phyloP scores from a whole-genome alignment of 805 yeast species.

The Saccharomycopsis babjevae region DNA sequence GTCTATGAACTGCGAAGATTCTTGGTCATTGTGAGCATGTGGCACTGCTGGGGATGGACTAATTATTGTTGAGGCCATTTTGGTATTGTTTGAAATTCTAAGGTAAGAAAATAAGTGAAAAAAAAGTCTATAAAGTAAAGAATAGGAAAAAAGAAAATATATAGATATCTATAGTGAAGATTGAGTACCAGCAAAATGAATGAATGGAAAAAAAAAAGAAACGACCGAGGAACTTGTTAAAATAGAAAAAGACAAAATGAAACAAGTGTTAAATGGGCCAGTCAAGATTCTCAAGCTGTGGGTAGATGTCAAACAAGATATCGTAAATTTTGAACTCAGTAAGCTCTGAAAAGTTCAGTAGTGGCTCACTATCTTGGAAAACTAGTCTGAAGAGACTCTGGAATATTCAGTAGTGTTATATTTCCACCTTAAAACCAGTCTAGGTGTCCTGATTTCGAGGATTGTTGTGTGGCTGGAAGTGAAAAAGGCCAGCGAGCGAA shows the following conservation, averaged over 20 bases:
- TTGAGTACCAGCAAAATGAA: not conserved
- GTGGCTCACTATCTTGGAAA: not conserved
- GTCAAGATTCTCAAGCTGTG: no score
- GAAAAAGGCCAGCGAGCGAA: no score
- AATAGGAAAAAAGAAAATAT: not conserved
- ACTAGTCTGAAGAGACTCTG: no score
- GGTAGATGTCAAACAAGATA: not conserved
- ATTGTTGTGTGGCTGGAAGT: no score
- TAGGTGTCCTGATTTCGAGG: no score
- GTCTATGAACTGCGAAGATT: not conserved
- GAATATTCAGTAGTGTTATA: no score
- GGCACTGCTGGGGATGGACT: not conserved
- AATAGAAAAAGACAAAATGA: not conserved
- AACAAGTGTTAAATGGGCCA: no score
- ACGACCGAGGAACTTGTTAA: not conserved
- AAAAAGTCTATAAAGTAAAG: not conserved
- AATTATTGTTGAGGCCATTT: not conserved
- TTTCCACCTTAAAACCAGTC: no score
- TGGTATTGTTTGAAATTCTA: not conserved
- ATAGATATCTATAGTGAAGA: not conserved
- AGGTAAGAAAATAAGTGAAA: not conserved
- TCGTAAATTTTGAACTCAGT: not conserved
- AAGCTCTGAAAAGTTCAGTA: not conserved
- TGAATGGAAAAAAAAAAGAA: not conserved
- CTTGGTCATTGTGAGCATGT: not conserved